Conservation (phyloP, 2,329 filamentous ascomycete species). For the Ophiostoma novo-ulmi region DNA sequence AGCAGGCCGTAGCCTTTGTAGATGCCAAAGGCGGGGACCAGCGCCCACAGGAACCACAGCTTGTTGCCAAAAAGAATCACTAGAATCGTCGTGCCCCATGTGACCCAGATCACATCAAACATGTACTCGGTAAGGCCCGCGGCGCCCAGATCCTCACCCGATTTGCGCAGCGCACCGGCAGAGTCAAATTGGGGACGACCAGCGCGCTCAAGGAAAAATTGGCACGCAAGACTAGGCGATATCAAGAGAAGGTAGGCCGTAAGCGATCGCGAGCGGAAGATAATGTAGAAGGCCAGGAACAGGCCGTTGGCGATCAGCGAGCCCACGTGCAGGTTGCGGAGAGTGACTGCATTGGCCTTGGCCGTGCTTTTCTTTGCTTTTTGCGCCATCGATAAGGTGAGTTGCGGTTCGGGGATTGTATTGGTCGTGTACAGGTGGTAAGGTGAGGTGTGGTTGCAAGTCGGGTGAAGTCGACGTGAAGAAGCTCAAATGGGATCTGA, state of each 20-base stretch:
- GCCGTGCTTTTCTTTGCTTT: slow-evolving; percentile 64
- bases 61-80: slow-evolving; percentile 76
- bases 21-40: slow-evolving; percentile 51
- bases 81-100: slow-evolving; percentile 70
- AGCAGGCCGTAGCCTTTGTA: slow-evolving; percentile 52
- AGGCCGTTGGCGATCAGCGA: slow-evolving; percentile 65
- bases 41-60: slow-evolving; percentile 54
- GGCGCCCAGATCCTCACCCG: slow-evolving; percentile 84
- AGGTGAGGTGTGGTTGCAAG: neutral
- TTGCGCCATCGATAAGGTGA: slow-evolving; percentile 49
- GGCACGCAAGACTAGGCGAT: slow-evolving; percentile 68
- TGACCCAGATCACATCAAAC: slow-evolving; percentile 96
- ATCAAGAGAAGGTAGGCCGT: slow-evolving; percentile 68
- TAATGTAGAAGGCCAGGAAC: slow-evolving; percentile 68
- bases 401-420: neutral
- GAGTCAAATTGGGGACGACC: slow-evolving; percentile 71
- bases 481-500: neutral
- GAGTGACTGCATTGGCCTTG: slow-evolving; percentile 68
- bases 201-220: slow-evolving; percentile 79
- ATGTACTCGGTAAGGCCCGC: slow-evolving; percentile 92
- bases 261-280: slow-evolving; percentile 60
- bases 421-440: neutral
- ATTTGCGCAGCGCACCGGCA: slow-evolving; percentile 60
- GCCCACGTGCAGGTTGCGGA: slow-evolving; percentile 77
- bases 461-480: neutral